phyloP scores from a whole-genome alignment of 75 land plant genomes.

The Sequoiadendron giganteum region DNA sequence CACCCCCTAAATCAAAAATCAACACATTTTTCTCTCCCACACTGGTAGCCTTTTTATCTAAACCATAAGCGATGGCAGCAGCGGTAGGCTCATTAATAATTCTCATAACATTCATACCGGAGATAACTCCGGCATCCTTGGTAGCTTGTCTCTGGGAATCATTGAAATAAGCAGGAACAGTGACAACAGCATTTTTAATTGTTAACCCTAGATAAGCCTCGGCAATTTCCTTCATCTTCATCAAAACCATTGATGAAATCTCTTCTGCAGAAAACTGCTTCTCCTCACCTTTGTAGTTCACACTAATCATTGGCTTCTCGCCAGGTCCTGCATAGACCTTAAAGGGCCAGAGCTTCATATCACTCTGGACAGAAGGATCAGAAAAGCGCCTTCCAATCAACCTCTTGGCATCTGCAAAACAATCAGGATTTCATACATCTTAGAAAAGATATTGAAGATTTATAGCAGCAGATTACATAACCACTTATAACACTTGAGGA shows the following conservation, averaged over 20 bases:
- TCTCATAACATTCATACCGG: slow-evolving; percentile 69
- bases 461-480: background rate
- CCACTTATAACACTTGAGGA: background rate
- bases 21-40: slow-evolving; percentile 74
- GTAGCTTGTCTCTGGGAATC: slow-evolving; percentile 76
- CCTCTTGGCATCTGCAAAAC: slow-evolving; percentile 61
- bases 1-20: slow-evolving; percentile 72
- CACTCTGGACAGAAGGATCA: slow-evolving; percentile 57
- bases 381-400: slow-evolving; percentile 66
- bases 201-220: slow-evolving; percentile 63
- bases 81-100: slow-evolving; percentile 84
- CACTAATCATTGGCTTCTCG: slow-evolving; percentile 74
- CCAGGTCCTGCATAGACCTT: slow-evolving; percentile 62
- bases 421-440: background rate
- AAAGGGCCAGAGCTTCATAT: slow-evolving; percentile 69
- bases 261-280: slow-evolving; percentile 71
- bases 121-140: slow-evolving; percentile 71
- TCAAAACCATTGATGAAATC: slow-evolving; percentile 74
- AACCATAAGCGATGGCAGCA: slow-evolving; percentile 79
- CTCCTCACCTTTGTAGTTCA: slow-evolving; percentile 65
- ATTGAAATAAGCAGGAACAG: slow-evolving; percentile 75
- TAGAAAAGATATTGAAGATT: no score
- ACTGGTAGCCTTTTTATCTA: slow-evolving; percentile 71
- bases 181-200: slow-evolving; percentile 66
- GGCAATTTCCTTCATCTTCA: slow-evolving; percentile 70